Percentiles rank a stretch among this genome's conserved stretches.
These are phyloP conservation scores for Blastobotrys parvus DNA, from an alignment of 805 yeast species.

Conservation along the genomic window DNA sequence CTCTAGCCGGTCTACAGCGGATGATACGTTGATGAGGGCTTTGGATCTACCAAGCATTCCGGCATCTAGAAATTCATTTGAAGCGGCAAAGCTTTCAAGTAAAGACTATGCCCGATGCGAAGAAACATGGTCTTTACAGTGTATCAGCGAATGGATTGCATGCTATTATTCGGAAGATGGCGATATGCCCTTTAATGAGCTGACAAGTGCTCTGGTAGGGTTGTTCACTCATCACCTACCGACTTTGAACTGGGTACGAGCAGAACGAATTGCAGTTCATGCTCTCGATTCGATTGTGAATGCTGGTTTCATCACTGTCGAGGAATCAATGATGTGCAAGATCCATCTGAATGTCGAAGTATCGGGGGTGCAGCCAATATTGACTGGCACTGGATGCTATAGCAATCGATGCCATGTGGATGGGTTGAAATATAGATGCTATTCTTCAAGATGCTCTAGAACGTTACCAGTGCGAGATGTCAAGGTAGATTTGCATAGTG, in stretches of 20 bases:
- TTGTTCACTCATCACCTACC: constrained; percentile 22
- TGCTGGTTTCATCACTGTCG: constrained; percentile 19
- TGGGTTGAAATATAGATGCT: constrained; percentile 20
- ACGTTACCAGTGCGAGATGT: constrained; percentile 13
- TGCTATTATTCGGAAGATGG: constrained; percentile 2
- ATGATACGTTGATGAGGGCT: constrained; percentile 13
- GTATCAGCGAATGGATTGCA: constrained; percentile 14
- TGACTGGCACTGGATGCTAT: constrained; percentile 30
- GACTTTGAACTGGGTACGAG: constrained; percentile 23
- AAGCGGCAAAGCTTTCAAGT: constrained; percentile 14
- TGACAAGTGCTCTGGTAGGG: constrained; percentile 16
- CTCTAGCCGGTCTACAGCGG: constrained; percentile 12
- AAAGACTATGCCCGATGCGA: constrained; percentile 15
- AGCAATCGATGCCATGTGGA: constrained; percentile 13
- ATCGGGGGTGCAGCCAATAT: constrained; percentile 27
- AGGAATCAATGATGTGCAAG: constrained; percentile 5
- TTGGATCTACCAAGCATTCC: constrained; percentile 20
- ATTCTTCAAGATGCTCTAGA: constrained; percentile 23
- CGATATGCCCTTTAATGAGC: constrained; percentile 13
- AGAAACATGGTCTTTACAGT: constrained; percentile 15
- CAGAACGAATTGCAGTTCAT: constrained; percentile 24
- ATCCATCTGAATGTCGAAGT: constrained; percentile 6
- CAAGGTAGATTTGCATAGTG: constrained; percentile 12
- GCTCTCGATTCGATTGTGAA: constrained; percentile 19
- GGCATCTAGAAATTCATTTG: constrained; percentile 11